A percentile compares a stretch with the other conserved stretches of the same genome.
Conservation (phyloP, 2,329 filamentous ascomycete species). For the Sphaerostilbella broomeana region DNA sequence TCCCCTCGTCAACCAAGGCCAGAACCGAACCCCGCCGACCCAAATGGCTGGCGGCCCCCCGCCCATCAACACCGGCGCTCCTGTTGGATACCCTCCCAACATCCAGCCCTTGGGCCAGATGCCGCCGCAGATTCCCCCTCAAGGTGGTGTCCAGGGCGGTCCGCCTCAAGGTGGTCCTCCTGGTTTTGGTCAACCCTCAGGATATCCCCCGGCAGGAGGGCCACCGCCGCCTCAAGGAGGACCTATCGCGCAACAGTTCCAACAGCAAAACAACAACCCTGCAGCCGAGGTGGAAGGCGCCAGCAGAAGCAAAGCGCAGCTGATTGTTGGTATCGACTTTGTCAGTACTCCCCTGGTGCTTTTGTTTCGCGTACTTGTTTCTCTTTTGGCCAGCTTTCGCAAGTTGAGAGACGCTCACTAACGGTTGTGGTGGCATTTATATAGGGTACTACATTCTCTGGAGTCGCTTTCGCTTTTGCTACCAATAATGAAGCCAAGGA, state of each 20-base stretch:
- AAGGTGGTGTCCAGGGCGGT: constrained; percentile 27
- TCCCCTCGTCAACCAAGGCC: constrained; percentile 41
- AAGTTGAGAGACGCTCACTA: background rate
- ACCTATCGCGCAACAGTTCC: constrained; percentile 36
- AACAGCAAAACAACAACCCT: constrained; percentile 39
- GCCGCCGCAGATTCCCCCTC: constrained; percentile 29
- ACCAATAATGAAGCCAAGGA: constrained; percentile 97
- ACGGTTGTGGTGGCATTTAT: too few relatives aligned
- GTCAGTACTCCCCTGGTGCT: constrained; percentile 44
- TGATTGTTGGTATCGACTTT: constrained; percentile 99
- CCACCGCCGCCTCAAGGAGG: constrained; percentile 33
- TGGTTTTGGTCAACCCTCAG: constrained; percentile 38
- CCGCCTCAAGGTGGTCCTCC: constrained; percentile 32
- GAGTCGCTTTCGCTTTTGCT: constrained; percentile 93
- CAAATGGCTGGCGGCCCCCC: constrained; percentile 59
- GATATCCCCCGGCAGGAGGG: constrained; percentile 38
- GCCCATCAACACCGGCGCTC: constrained; percentile 60
- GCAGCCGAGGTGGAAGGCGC: constrained; percentile 78
- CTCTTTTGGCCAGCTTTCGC: too few relatives aligned
- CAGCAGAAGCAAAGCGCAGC: constrained; percentile 85
- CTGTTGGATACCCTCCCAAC: constrained; percentile 54
- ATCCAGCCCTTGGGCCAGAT: constrained; percentile 38
- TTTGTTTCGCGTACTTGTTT: background rate
- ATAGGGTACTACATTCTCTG: constrained; percentile 96
- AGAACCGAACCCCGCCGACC: constrained; percentile 48